Base-by-base conservation (phyloP, 768 basidiomycete species). In the Serendipita sp. region DNA sequence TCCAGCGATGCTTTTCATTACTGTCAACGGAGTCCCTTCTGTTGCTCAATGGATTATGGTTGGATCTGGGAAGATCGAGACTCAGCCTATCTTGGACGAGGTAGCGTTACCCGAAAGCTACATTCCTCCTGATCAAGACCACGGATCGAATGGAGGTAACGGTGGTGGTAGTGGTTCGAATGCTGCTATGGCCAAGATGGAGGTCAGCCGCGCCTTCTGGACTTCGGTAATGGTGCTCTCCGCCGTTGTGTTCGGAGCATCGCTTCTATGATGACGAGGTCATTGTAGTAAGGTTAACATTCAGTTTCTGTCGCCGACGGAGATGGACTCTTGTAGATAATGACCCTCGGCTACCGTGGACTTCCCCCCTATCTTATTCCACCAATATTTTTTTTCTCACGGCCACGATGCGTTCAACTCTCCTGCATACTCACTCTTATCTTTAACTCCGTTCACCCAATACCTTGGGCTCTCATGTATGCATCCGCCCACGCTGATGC, bases 11-110 rank as follows among this genome's bases (percentile, higher is more conserved):
- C 64, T 94, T 64, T 96, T 82, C 69, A 87, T 94, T 64, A 86
- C 83, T 38, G 80, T 97, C 65, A 78, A 85, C 65, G 92, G 90
- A 42, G 81, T 96, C 13, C 94, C 93, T 2, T 85, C 83, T 61
- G 85, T 84, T 64, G 93, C 86, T 1, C 80, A 82, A 11, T 80
- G 79, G 71, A 78, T 94, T 62, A 88, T 82, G 63, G 78, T 92
- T 26, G 94, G 94, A 3, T 84, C 76, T 62, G 93, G 94, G 0
- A 71, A 81, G 61, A 77, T 95, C n/a, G 89, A 82, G 56, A 72
- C 72, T 1, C 94, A 96, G 70, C 78, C 86, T 1, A 79, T 75
- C 0, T 65, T 71, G 2, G 64, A 72, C 0, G 76, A 73, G 0
- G 74, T 74, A 17, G 69, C 48, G 1, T 78, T 90, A 4, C 86